Conservation (phyloP, 108 stramenopile genomes). For the Schizochytrium sp. region DNA sequence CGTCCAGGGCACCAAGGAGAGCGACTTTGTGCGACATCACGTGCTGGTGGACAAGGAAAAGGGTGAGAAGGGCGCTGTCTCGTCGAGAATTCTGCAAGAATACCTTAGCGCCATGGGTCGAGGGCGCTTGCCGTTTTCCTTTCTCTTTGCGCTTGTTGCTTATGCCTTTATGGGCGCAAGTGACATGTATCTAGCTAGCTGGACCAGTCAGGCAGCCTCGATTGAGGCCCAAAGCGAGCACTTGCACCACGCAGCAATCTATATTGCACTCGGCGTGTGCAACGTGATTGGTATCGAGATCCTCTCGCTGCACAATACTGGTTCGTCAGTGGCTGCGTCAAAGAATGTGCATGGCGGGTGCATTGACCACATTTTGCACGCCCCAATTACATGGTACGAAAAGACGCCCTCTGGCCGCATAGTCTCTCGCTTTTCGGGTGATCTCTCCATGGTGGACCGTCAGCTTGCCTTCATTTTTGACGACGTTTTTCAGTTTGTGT, state of each 20-base stretch:
- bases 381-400: slow-evolving; percentile 12
- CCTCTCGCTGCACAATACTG: neutral
- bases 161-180: slow-evolving; percentile 6
- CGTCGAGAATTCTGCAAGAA: neutral
- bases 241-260: neutral
- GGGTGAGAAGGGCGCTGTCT: neutral
- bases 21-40: neutral
- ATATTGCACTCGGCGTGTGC: neutral
- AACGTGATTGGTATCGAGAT: neutral
- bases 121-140: neutral
- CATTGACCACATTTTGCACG: neutral
- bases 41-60: neutral
- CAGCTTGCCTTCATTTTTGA: slow-evolving; percentile 6
- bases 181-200: neutral
- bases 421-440: slow-evolving; percentile 15
- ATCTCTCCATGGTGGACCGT: slow-evolving; percentile 19
- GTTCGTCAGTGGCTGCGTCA: neutral
- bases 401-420: slow-evolving; percentile 26
- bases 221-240: neutral
- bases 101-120: neutral
- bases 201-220: neutral
- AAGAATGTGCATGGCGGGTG: neutral
- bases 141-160: neutral
- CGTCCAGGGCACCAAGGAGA: neutral
- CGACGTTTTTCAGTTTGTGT: neutral